phyloP scores from a whole-genome alignment of 345 rosid species.

The Citrus australasica region DNA sequence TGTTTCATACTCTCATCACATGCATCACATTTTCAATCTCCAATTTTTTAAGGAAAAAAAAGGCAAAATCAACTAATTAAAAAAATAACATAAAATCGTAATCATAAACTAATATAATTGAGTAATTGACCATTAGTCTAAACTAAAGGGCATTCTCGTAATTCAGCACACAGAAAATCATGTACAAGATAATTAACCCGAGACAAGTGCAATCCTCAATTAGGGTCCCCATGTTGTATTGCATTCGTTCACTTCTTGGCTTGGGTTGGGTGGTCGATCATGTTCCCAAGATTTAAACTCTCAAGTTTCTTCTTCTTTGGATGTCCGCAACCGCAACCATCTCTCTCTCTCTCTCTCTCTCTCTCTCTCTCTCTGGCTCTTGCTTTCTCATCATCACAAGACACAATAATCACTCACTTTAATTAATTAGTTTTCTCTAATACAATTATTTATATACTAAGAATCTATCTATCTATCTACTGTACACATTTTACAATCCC shows the following conservation, averaged over 20 bases:
- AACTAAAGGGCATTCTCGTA: not conserved
- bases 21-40: constrained; percentile 5
- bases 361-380: not conserved
- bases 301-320: constrained; percentile 38
- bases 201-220: constrained; percentile 31
- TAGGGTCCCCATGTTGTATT: not conserved
- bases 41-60: not conserved
- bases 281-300: constrained; percentile 37
- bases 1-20: not conserved
- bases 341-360: constrained; percentile 1
- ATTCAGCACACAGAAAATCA: not conserved
- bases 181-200: not conserved
- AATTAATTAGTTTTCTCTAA: not conserved
- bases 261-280: constrained; percentile 24
- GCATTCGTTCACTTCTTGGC: not conserved
- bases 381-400: too few relatives aligned
- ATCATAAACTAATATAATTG: not conserved
- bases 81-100: not conserved
- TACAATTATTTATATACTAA: not conserved
- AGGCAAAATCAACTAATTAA: not conserved
- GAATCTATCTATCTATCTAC: not conserved
- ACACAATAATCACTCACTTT: not conserved
- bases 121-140: not conserved
- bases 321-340: constrained; percentile 63
- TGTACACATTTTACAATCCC: constrained; percentile 19